Base-by-base conservation (phyloP, 2,329 filamentous ascomycete genomes). In the Aspergillus versicolor region DNA sequence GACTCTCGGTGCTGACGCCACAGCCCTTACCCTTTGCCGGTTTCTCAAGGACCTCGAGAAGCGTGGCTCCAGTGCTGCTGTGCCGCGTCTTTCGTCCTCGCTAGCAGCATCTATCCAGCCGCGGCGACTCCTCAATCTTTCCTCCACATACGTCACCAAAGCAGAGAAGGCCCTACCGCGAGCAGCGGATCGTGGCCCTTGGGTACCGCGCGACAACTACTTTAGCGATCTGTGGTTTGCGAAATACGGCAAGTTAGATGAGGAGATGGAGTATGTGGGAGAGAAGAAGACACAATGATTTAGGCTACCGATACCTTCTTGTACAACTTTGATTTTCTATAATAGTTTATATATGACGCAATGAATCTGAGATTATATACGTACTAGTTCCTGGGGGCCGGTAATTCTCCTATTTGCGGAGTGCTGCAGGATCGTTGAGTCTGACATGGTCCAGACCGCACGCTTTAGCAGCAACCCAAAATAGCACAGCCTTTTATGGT, bases 1-100 rank as follows among this genome's bases (percentile, higher is more conserved):
- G 77, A 79, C 77, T 0, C 65, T 79, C 5, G 77, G 77, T 7
- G 74, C 76, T 1, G 77, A 79, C 57, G 73, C 76, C 3, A 75
- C 76, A 2, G 75, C 75, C 4, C 68, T 70, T 3, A 69, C 77
- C n/a, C 61, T 76, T 50, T 66, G 65, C 19, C 71, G 76, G 2
- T 54, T 78, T 27, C 52, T 79, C 22, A 68, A 70, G 53, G 60
- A 65, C 3, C 58, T 77, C 57, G 63, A 71, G 37, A 54, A 55
- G n/a, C 63, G 63, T 1, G 65, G 70, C 41, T 52, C 62, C 9
- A 41, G 64, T 13, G 66, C 66, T 3, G 72, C 64, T 3, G 64
- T 67, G 11, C 74, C 75, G 2, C 64, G 66, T 1, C 7, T 74
- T 48, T 57, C 62, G 41, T 44, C 59, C 4, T 38, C 50, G 0